Evolutionary conservation across 1,284 basidiomycete genomes (phyloP).

Genomic region (Pholiota adiposa): DNA sequence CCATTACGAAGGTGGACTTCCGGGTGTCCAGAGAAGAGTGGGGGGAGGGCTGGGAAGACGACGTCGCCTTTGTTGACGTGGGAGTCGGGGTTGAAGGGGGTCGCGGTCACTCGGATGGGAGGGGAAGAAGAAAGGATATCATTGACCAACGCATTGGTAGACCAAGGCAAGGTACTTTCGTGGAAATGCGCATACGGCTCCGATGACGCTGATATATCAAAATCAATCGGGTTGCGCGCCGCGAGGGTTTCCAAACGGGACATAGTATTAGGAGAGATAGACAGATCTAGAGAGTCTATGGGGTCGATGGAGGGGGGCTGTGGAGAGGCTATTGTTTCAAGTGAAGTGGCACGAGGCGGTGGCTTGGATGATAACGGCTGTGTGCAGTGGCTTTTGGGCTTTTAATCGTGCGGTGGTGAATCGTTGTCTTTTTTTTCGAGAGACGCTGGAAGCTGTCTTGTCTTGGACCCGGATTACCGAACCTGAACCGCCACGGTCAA

Average conservation of each 20-base stretch:
- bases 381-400: constrained; percentile 5
- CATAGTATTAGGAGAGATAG: constrained; percentile 45
- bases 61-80: constrained; percentile 39
- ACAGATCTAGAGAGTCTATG: constrained; percentile 27
- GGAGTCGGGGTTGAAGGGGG: constrained; percentile 23
- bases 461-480: constrained; percentile 53
- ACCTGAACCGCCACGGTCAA: constrained; percentile 74
- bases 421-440: constrained; percentile 4
- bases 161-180: constrained; percentile 39
- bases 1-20: constrained; percentile 75
- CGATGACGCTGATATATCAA: constrained; percentile 34
- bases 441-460: constrained; percentile 20
- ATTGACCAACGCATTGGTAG: constrained; percentile 35
- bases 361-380: neutral
- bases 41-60: constrained; percentile 67
- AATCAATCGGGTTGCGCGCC: constrained; percentile 51
- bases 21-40: constrained; percentile 67
- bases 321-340: constrained; percentile 10
- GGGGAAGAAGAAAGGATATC: constrained; percentile 36
- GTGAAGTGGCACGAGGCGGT: constrained; percentile 9
- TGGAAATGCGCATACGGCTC: constrained; percentile 37
- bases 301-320: constrained; percentile 29
- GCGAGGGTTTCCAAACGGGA: constrained; percentile 63
- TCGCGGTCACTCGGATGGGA: constrained; percentile 33
- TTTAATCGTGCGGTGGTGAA: constrained; percentile 4